These are phyloP conservation scores for Exidia glandulosa DNA, from an alignment of 768 basidiomycete species.

Conservation along the genomic window DNA sequence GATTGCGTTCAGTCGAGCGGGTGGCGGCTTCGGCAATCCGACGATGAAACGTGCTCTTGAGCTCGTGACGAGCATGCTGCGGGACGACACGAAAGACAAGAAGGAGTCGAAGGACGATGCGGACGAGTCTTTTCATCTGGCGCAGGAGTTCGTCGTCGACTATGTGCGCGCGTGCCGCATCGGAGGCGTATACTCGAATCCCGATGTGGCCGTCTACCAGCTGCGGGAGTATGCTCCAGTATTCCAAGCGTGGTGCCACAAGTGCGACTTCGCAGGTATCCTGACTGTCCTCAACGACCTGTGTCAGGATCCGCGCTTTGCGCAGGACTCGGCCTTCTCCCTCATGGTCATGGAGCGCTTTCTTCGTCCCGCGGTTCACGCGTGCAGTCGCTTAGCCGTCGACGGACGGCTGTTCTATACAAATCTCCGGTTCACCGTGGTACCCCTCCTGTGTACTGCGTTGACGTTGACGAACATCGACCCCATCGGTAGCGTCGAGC, in stretches of 20 bases:
- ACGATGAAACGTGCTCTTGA: slow-evolving; percentile 27
- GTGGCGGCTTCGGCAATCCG: slow-evolving; percentile 8
- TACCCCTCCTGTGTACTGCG: slow-evolving; percentile 23
- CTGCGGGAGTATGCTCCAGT: slow-evolving; percentile 47
- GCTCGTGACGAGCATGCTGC: slow-evolving; percentile 42
- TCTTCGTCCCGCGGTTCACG: slow-evolving; percentile 28
- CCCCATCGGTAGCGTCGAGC: slow-evolving; percentile 45
- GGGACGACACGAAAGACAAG: no score
- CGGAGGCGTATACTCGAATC: slow-evolving; percentile 10
- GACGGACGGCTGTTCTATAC: slow-evolving; percentile 30
- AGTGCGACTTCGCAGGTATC: slow-evolving; percentile 42
- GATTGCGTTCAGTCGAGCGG: slow-evolving; percentile 10
- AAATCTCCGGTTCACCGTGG: slow-evolving; percentile 29
- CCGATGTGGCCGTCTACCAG: slow-evolving; percentile 41
- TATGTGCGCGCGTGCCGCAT: background rate
- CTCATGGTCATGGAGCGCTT: slow-evolving; percentile 23
- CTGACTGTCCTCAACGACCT: slow-evolving; percentile 41
- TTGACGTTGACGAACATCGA: slow-evolving; percentile 41
- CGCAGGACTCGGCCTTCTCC: slow-evolving; percentile 42
- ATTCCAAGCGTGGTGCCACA: slow-evolving; percentile 33
- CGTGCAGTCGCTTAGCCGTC: slow-evolving; percentile 34
- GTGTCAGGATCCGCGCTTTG: slow-evolving; percentile 32
- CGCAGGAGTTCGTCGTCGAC: background rate
- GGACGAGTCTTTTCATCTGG: background rate
- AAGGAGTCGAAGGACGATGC: slow-evolving; percentile 37